A percentile compares a stretch with the other conserved stretches of the same genome.
These are phyloP conservation scores for Discostella pseudostelligera DNA, from an alignment of 108 stramenopile genomes.

Conservation along the genomic window DNA sequence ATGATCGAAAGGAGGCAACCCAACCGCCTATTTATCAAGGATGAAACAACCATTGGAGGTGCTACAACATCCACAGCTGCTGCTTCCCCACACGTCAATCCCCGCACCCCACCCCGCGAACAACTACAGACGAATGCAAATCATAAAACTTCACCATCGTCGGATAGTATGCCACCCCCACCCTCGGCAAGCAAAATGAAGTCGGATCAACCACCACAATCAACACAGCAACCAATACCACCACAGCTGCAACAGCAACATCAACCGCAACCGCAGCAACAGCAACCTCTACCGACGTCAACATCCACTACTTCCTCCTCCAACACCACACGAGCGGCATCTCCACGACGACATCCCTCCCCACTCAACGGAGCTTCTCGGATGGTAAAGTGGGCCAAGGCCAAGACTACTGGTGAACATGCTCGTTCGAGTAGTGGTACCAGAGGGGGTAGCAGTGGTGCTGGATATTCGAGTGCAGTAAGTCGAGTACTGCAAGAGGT, in stretches of 20 bases:
- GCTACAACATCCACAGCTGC: slow-evolving; percentile 1
- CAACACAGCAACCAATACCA: not conserved
- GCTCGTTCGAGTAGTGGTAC: not conserved
- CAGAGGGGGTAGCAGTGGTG: slow-evolving; percentile 3
- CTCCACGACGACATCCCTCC: slow-evolving; percentile 30
- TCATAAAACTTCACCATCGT: not conserved
- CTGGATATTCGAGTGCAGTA: slow-evolving; percentile 35
- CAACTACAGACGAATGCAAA: slow-evolving; percentile 4
- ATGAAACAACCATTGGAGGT: slow-evolving; percentile 1
- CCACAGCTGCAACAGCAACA: slow-evolving; percentile 6
- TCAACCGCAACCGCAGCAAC: slow-evolving; percentile 9
- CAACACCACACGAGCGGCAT: slow-evolving; percentile 20
- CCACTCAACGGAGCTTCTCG: slow-evolving; percentile 1
- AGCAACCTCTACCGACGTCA: not conserved
- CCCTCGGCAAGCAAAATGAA: not conserved
- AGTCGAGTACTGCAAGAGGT: slow-evolving; percentile 21
- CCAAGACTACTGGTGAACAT: not conserved
- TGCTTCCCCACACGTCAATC: not conserved
- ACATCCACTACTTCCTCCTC: slow-evolving; percentile 1
- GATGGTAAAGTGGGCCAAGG: slow-evolving; percentile 12
- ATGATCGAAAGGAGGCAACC: too few relatives aligned
- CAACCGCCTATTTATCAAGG: too few relatives aligned
- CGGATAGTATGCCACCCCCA: not conserved
- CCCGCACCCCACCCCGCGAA: not conserved
- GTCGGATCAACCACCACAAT: not conserved